Percentiles rank a stretch among this genome's conserved stretches.
Evolutionary conservation across 352 stramenopile genomes (phyloP).

Genomic region (Lagenidium giganteum): DNA sequence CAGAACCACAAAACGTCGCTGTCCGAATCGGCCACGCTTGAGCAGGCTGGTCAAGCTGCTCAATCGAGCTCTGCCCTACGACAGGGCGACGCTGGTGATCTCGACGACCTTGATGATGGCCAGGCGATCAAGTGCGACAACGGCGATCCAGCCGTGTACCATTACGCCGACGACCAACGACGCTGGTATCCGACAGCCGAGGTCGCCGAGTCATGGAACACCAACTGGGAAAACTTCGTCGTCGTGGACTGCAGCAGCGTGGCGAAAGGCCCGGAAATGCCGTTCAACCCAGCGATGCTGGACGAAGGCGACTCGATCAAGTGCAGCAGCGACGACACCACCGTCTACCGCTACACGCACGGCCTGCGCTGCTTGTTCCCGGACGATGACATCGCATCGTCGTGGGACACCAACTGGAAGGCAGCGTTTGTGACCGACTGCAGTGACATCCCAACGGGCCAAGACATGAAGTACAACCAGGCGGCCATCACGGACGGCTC

Average conservation of each 20-base stretch:
- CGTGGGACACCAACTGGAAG: conserved; percentile 5
- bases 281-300: too few relatives aligned
- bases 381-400: conserved; percentile 1
- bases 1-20: too few relatives aligned
- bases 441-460: conserved; percentile 1
- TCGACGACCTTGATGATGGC: background rate
- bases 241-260: conserved; percentile 18
- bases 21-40: too few relatives aligned
- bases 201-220: conserved; percentile 27
- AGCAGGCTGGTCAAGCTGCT: too few relatives aligned
- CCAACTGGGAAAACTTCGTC: conserved; percentile 1
- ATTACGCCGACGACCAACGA: background rate
- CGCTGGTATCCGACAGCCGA: conserved; percentile 4
- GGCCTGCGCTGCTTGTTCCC: background rate
- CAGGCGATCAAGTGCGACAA: conserved; percentile 1
- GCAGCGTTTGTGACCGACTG: conserved; percentile 2
- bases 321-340: conserved; percentile 5
- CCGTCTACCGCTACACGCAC: conserved; percentile 5
- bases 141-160: background rate
- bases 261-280: conserved; percentile 15
- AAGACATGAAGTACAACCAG: conserved; percentile 5
- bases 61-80: too few relatives aligned
- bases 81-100: too few relatives aligned
- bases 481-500: conserved; percentile 2
- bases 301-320: conserved; percentile 6